Base-by-base conservation (phyloP, 2,329 filamentous ascomycete species). In the Ambrosiella xylebori region DNA sequence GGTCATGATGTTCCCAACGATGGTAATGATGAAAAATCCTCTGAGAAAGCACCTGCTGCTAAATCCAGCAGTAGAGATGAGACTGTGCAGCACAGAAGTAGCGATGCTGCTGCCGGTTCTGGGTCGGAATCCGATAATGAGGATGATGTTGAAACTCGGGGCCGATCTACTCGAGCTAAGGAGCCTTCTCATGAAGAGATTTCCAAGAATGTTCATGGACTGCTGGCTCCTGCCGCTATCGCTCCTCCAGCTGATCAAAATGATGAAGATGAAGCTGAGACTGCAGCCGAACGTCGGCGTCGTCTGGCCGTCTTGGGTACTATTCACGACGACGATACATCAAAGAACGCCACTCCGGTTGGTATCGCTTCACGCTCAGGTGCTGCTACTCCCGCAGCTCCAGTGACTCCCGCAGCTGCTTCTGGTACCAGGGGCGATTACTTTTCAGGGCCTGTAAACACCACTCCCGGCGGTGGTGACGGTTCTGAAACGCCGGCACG, bases 231-330 rank as follows among this genome's bases (percentile, higher is more conserved):
- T 13, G 44, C n/a, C 17, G 13, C 9, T 17, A 11, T 53, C 5
- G 51, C 7, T n/a, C 51, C 51, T 15, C 35, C 36, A 5, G 19
- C 5, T n/a, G 15, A 11, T 27, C 54, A 50, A 7, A 41, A 49
- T 36, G 47, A 37, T 11, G 58, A 76, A 1, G 86, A 90, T 68
- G 88, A 84, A 1, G 81, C 81, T 0, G 86, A 90, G 69, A 89
- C 85, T 0, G 82, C 85, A 0, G 86, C 86, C 0, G 87, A 91
- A 68, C 75, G 84, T 59, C 77, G 85, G 45, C 75, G 87, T 57
- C 78, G 87, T 64, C 81, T 88, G 64, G 85, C 85, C 1, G 87
- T 86, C 1, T 71, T 91, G 1, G 85, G 86, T 8, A 73, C 85
- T 61, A 70, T 71, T 13, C 66, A 68, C 7, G 68, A 67, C 1